Evolutionary conservation across 345 rosid species (phyloP).

Genomic region (Nasturtium officinale): DNA sequence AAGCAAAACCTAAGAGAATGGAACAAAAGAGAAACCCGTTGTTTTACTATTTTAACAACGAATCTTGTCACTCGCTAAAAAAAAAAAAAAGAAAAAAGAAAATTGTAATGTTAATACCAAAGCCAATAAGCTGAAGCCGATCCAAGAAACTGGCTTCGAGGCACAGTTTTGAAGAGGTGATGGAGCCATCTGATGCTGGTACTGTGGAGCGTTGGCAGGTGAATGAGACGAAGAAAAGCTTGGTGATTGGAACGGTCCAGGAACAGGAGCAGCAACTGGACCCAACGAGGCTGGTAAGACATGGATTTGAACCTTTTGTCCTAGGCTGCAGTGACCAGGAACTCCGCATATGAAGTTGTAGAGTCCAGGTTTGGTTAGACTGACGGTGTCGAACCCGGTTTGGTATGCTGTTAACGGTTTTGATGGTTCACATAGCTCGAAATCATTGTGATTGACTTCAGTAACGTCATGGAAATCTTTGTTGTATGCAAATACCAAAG

Average conservation of each 20-base stretch:
- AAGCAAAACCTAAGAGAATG: neutral
- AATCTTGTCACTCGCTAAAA: neutral
- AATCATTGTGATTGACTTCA: slow-evolving; percentile 18
- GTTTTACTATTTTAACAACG: neutral
- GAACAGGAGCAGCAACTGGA: slow-evolving; percentile 15
- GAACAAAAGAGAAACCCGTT: neutral
- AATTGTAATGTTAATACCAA: neutral
- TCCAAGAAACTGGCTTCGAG: slow-evolving; percentile 7
- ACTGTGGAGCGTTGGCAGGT: slow-evolving; percentile 4
- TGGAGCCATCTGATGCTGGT: neutral
- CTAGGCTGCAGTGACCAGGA: neutral
- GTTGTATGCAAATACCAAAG: slow-evolving; percentile 22
- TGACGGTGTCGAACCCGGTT: neutral
- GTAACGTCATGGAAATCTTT: slow-evolving; percentile 17
- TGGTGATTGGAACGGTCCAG: neutral
- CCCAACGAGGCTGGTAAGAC: slow-evolving; percentile 2
- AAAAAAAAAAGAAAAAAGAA: neutral
- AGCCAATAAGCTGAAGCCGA: neutral
- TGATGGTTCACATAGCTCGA: neutral
- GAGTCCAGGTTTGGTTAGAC: slow-evolving; percentile 17
- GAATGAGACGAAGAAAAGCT: slow-evolving; percentile 3
- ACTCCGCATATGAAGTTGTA: slow-evolving; percentile 16
- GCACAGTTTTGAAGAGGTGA: neutral
- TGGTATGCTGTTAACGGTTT: neutral
- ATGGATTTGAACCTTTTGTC: slow-evolving; percentile 18